Conservation (phyloP, 2,329 filamentous ascomycete genomes). For the Byssothecium circinans region DNA sequence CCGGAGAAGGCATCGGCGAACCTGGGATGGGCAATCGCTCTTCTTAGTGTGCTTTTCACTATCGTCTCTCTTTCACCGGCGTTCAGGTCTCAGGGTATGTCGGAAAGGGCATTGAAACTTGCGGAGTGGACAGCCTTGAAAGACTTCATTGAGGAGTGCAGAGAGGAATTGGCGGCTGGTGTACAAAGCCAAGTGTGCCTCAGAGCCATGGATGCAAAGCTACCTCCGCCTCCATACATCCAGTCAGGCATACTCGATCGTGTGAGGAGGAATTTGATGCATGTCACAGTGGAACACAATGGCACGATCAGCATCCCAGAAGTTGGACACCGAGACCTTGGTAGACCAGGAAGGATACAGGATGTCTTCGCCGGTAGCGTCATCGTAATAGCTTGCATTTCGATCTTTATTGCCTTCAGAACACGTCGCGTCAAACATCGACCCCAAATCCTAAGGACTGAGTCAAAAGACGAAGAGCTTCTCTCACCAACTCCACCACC, state of each 20-base stretch:
- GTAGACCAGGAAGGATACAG: background rate
- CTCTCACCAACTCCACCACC: background rate
- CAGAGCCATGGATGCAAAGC: constrained; percentile 10
- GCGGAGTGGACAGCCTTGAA: constrained; percentile 24
- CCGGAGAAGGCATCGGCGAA: constrained; percentile 16
- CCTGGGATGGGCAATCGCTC: constrained; percentile 20
- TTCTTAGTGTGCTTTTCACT: constrained; percentile 19
- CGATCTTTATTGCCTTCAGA: constrained; percentile 6
- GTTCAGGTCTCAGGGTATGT: constrained; percentile 15
- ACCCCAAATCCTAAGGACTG: background rate
- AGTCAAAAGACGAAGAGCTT: background rate
- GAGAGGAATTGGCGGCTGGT: constrained; percentile 19
- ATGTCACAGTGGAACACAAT: constrained; percentile 3
- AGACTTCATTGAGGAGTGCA: constrained; percentile 21
- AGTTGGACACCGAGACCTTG: background rate
- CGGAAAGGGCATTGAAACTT: constrained; percentile 15
- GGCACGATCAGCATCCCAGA: constrained; percentile 1
- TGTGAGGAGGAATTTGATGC: constrained; percentile 7
- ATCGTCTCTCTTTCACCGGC: constrained; percentile 19
- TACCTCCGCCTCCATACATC: constrained; percentile 20
- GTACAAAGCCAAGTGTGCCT: constrained; percentile 19
- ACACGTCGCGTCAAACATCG: background rate
- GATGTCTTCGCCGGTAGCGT: constrained; percentile 3
- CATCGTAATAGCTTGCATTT: constrained; percentile 5
- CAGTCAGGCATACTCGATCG: constrained; percentile 10